Evolutionary conservation across 1,139 yeast species (phyloP).

Genomic region (Eremothecium cymbalariae): DNA sequence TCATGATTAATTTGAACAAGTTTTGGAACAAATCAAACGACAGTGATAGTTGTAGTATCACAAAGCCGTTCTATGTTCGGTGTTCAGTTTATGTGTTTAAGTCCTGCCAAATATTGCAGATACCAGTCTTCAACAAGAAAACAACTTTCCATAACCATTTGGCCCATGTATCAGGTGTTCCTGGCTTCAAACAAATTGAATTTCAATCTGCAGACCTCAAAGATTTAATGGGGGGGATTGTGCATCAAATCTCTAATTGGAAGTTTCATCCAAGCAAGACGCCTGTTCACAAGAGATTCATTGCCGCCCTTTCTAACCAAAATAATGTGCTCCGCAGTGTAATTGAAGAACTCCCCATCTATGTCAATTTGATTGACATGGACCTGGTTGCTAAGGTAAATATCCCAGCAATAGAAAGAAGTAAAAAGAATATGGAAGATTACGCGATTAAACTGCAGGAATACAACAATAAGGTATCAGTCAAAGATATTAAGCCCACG

Average conservation of each 20-base stretch:
- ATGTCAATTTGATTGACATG: slow-evolving; percentile 17
- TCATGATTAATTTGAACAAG: slow-evolving; percentile 14
- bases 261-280: slow-evolving; percentile 9
- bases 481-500: background rate
- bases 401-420: slow-evolving; percentile 15
- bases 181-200: slow-evolving; percentile 12
- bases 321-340: slow-evolving; percentile 1
- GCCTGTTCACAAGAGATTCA: slow-evolving; percentile 1
- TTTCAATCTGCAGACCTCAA: slow-evolving; percentile 8
- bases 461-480: slow-evolving; percentile 10
- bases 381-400: slow-evolving; percentile 12
- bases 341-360: slow-evolving; percentile 15
- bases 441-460: slow-evolving; percentile 13
- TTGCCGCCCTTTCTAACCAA: background rate
- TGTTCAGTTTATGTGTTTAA: slow-evolving; percentile 7
- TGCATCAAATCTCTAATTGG: slow-evolving; percentile 10
- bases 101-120: slow-evolving; percentile 6
- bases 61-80: slow-evolving; percentile 14
- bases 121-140: background rate
- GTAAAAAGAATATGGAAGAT: slow-evolving; percentile 12
- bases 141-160: slow-evolving; percentile 6
- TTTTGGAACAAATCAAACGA: slow-evolving; percentile 8
- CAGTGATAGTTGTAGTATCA: background rate
- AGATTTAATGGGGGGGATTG: slow-evolving; percentile 12
- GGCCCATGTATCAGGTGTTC: slow-evolving; percentile 5